Evolutionary conservation across 257 asterid genomes (phyloP).

Genomic region (Datura wrightii): DNA sequence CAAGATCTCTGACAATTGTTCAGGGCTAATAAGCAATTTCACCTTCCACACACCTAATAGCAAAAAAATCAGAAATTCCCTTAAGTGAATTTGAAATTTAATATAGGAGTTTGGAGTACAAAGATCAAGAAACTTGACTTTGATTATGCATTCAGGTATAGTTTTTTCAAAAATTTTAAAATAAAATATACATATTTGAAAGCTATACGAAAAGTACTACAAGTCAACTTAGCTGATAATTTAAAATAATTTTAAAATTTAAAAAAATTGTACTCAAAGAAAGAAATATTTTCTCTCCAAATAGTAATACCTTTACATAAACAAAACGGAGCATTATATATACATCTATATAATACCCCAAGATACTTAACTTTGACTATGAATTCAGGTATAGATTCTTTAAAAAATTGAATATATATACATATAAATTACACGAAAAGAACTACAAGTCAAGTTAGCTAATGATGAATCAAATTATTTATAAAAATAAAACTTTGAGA

Average conservation of each 20-base stretch:
- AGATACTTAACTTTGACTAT: not conserved
- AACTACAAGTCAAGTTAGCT: not conserved
- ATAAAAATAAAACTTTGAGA: too few species aligned
- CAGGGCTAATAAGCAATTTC: conserved; percentile 56
- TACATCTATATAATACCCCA: not conserved
- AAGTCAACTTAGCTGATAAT: not conserved
- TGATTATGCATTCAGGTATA: not conserved
- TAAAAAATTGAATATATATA: not conserved
- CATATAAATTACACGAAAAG: not conserved
- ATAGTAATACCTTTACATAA: not conserved
- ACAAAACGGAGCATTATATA: not conserved
- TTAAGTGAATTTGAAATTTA: not conserved
- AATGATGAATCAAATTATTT: not conserved
- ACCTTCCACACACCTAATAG: conserved; percentile 56
- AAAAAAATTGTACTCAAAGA: not conserved
- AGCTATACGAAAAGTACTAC: not conserved
- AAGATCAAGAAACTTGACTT: not conserved
- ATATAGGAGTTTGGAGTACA: not conserved
- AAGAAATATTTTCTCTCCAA: not conserved
- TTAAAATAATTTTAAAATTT: not conserved
- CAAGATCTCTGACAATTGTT: conserved; percentile 59
- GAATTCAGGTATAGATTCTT: not conserved
- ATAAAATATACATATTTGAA: not conserved
- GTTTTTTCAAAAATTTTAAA: not conserved
- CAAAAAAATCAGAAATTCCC: not conserved